phyloP scores from a whole-genome alignment of 208 protist species.

The Naegleria gruberi region DNA sequence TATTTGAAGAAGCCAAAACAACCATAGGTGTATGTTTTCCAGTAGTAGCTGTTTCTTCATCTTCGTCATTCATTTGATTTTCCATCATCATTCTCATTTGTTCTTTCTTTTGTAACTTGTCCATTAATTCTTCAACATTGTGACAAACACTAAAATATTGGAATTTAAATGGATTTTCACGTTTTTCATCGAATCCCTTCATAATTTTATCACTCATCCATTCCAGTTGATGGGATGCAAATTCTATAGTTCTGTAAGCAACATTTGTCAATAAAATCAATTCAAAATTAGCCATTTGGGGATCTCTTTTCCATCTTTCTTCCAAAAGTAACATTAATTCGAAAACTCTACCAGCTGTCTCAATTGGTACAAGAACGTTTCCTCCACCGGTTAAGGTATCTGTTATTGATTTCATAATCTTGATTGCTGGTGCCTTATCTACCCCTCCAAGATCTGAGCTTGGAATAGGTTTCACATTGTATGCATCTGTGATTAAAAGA shows the following conservation, averaged over 20 bases:
- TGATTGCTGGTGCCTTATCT: background rate
- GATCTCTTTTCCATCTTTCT: slow-evolving; percentile 43
- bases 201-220: slow-evolving; percentile 49
- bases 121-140: background rate
- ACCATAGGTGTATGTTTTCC: slow-evolving; percentile 8
- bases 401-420: slow-evolving; percentile 33
- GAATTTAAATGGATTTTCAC: slow-evolving; percentile 44
- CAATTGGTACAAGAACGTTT: slow-evolving; percentile 63
- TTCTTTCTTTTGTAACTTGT: background rate
- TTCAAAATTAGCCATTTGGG: slow-evolving; percentile 38
- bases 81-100: background rate
- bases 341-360: slow-evolving; percentile 55
- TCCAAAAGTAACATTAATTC: slow-evolving; percentile 59
- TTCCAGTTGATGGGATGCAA: slow-evolving; percentile 52
- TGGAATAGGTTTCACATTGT: background rate
- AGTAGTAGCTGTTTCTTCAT: slow-evolving; percentile 12
- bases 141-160: background rate
- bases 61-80: background rate
- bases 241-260: slow-evolving; percentile 46
- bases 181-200: slow-evolving; percentile 37
- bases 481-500: slow-evolving; percentile 29
- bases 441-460: background rate
- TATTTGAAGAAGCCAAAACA: slow-evolving; percentile 22
- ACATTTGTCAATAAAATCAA: slow-evolving; percentile 50
- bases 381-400: slow-evolving; percentile 49